Evolutionary conservation across 2,329 filamentous ascomycete species (phyloP).

Genomic region (Diaporthe sp.): DNA sequence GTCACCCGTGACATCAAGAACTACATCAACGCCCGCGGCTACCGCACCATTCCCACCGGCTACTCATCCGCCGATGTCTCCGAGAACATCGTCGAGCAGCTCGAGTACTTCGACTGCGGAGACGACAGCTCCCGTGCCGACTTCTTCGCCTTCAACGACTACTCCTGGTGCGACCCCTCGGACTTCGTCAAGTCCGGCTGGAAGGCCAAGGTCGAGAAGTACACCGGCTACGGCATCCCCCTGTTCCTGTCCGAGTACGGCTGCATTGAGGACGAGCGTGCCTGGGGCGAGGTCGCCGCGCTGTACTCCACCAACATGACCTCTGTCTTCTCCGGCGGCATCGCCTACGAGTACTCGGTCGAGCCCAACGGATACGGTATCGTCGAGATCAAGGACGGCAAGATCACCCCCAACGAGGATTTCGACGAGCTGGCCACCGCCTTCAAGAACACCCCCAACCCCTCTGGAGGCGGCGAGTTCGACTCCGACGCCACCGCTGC

Average conservation of each 20-base stretch:
- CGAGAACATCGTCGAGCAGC: constrained; percentile 88
- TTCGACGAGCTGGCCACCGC: constrained; percentile 69
- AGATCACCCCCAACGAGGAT: constrained; percentile 71
- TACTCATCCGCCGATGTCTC: constrained; percentile 86
- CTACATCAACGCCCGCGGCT: constrained; percentile 73
- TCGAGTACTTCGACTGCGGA: constrained; percentile 94
- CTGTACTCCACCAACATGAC: constrained; percentile 91
- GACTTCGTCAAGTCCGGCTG: constrained; percentile 81
- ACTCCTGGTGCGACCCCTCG: constrained; percentile 85
- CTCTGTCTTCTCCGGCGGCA: constrained; percentile 90
- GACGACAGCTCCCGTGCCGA: constrained; percentile 86
- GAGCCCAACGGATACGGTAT: constrained; percentile 87
- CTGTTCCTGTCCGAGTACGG: constrained; percentile 97
- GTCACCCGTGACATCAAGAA: constrained; percentile 83
- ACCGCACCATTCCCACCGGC: constrained; percentile 79
- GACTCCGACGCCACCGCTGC: constrained; percentile 61
- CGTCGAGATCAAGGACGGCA: constrained; percentile 72
- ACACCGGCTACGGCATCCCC: constrained; percentile 87
- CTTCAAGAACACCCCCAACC: constrained; percentile 63
- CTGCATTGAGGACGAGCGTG: constrained; percentile 84
- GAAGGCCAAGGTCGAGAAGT: constrained; percentile 90
- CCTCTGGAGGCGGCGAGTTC: constrained; percentile 65
- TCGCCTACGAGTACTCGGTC: constrained; percentile 94
- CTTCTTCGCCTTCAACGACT: constrained; percentile 88
- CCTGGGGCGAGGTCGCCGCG: constrained; percentile 83